Evolutionary conservation across 2,329 filamentous ascomycete genomes (phyloP).

Genomic region (Remersonia thermophila): DNA sequence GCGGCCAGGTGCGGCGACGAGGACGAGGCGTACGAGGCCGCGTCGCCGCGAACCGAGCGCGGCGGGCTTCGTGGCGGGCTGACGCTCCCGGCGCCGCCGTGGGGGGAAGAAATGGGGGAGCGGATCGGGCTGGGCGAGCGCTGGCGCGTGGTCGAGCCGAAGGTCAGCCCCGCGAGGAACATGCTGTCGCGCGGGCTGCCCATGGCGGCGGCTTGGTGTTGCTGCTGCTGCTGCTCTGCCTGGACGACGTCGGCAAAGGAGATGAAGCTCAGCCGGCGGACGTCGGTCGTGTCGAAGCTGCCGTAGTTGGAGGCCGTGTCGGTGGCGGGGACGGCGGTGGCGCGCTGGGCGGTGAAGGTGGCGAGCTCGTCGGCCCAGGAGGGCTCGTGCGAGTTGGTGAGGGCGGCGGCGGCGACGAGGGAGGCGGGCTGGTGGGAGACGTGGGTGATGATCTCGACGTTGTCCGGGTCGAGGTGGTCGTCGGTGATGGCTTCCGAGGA

Average conservation of each 20-base stretch:
- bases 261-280: constrained; percentile 82
- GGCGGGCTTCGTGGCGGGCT: constrained; percentile 69
- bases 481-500: constrained; percentile 89
- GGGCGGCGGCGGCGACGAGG: constrained; percentile 44
- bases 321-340: constrained; percentile 13
- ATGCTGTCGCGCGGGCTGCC: constrained; percentile 51
- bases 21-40: no score
- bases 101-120: constrained; percentile 66
- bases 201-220: constrained; percentile 28
- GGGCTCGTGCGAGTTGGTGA: constrained; percentile 29
- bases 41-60: constrained; percentile 38
- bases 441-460: constrained; percentile 87
- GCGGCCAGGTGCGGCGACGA: constrained; percentile 29
- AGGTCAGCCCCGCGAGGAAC: constrained; percentile 54
- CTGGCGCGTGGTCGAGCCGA: constrained; percentile 40
- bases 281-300: constrained; percentile 62
- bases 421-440: constrained; percentile 69
- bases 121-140: constrained; percentile 65
- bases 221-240: constrained; percentile 45
- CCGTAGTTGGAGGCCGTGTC: constrained; percentile 66
- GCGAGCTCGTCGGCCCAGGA: constrained; percentile 47
- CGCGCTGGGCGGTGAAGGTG: constrained; percentile 35
- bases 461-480: constrained; percentile 68
- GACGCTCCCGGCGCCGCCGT: constrained; percentile 32
- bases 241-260: constrained; percentile 95